Base-by-base conservation (phyloP, 257 asterid species). In the Solanum tacnaense region DNA sequence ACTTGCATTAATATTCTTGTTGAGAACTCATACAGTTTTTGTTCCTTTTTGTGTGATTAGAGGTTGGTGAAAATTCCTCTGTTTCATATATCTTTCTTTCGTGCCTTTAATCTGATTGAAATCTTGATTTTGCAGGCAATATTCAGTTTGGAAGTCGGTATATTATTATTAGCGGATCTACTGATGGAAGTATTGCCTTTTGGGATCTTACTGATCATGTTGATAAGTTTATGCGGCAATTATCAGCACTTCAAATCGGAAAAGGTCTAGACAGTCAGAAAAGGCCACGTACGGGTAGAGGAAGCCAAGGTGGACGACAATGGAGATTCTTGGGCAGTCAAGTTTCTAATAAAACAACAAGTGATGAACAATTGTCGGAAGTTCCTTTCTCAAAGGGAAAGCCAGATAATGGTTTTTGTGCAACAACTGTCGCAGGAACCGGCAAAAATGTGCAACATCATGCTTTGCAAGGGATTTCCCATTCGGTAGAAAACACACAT, bases 241-340 rank as follows among this genome's bases (percentile, higher is more conserved):
- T 92, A 83, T 89, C 94, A 86, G 87, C 94, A 78, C 91, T 94
- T 88, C 89, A 92, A 85, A 87, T 92, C 86, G 95, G 92, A 71
- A 95, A 91, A 89, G 87, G 82, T 88, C 91, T 87, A 88, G 98
- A 94, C 85, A 87, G 89, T 91, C 98, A 95, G 92, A 96, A 91
- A 90, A 93, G 98, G 73, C 99, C 99, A 34, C 97, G 92, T 58
- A 96, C 99, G 31, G 99, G 99, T 76, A 93, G 99, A 91, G 99
- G 99, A 89, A 97, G 99, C 92, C 99, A 95, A 92, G 99, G 99
- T 86, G 99, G 99, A 83, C 91, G 99, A 85, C 35, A 92, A 94
- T 89, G 99, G 98, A 94, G 94, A 86, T 90, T 93, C 84, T 86
- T 92, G 71, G 94, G 89, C 82, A 84, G 86, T 83, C 91, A 89